phyloP scores from a whole-genome alignment of 768 basidiomycete species.

The Hypsizygus marmoreus region DNA sequence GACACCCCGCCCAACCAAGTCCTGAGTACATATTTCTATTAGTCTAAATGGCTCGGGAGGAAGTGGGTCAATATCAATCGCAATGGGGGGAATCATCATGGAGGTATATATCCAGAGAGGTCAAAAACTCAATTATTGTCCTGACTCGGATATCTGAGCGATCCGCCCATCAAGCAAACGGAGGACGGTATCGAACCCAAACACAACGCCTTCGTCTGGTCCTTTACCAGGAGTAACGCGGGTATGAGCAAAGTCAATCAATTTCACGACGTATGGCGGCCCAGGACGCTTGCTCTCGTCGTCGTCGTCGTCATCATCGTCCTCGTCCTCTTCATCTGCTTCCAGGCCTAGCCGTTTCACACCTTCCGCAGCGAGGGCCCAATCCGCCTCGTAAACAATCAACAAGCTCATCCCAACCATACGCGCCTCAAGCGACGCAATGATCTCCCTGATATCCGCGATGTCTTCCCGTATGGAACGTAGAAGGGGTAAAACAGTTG shows the following conservation, averaged over 20 bases:
- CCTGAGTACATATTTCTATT: too few species aligned
- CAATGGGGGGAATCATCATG: too few species aligned
- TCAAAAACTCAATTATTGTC: too few species aligned
- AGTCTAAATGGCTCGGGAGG: too few species aligned
- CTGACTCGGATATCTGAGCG: too few species aligned
- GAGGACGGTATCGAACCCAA: constrained; percentile 70
- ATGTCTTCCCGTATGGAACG: constrained; percentile 53
- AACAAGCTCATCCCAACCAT: constrained; percentile 85
- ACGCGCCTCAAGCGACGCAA: constrained; percentile 63
- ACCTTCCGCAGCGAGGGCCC: constrained; percentile 24
- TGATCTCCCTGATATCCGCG: constrained; percentile 47
- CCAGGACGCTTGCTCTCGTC: constrained; percentile 40
- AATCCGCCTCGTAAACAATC: constrained; percentile 69
- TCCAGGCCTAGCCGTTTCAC: constrained; percentile 9
- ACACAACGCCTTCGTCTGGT: constrained; percentile 75
- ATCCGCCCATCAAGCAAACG: constrained; percentile 50
- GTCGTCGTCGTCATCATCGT: constrained; percentile 26
- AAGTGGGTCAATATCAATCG: too few species aligned
- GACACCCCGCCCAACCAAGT: too few species aligned
- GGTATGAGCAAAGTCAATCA: constrained; percentile 97
- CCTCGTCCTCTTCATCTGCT: constrained; percentile 31
- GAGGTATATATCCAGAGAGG: too few species aligned
- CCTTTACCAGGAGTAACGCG: constrained; percentile 66
- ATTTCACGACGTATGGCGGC: constrained; percentile 63
- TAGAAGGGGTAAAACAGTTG: constrained; percentile 60